Conservation (phyloP, 805 yeast species). For the Saturnispora besseyi region DNA sequence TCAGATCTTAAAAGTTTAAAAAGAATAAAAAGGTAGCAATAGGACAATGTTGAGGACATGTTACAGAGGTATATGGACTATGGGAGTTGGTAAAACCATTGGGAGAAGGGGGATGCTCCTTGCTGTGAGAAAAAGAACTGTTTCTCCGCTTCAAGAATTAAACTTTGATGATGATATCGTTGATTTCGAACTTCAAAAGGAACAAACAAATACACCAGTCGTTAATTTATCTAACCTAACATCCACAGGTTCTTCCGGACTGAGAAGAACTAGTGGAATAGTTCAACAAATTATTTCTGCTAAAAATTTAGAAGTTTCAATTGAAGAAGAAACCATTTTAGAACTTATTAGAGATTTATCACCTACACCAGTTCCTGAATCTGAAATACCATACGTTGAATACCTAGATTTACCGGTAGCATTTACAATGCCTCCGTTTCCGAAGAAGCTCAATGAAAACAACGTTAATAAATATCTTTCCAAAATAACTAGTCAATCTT, state of each 20-base stretch:
- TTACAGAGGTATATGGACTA: not conserved
- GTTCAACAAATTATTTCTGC: not conserved
- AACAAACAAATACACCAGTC: not conserved
- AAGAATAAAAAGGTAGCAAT: not conserved
- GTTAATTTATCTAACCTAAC: not conserved
- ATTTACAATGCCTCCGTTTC: conserved; percentile 15
- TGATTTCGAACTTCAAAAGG: not conserved
- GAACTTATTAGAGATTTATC: conserved; percentile 18
- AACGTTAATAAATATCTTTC: conserved; percentile 15
- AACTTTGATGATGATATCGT: conserved; percentile 4
- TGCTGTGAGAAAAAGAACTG: not conserved
- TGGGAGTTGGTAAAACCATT: not conserved
- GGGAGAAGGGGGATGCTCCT: not conserved
- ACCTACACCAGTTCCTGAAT: conserved; percentile 15
- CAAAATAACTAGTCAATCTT: conserved; percentile 16
- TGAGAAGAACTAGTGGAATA: not conserved
- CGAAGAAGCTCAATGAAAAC: conserved; percentile 5
- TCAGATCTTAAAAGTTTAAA: not conserved
- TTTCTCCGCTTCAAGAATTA: not conserved
- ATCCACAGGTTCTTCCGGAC: not conserved
- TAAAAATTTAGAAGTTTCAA: conserved; percentile 3
- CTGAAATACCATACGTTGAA: conserved; percentile 17
- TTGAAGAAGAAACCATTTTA: conserved; percentile 17
- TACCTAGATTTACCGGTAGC: conserved; percentile 15
- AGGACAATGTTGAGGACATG: not conserved